Base-by-base conservation (phyloP, 2,329 filamentous ascomycete genomes). In the Septoria petroselini region DNA sequence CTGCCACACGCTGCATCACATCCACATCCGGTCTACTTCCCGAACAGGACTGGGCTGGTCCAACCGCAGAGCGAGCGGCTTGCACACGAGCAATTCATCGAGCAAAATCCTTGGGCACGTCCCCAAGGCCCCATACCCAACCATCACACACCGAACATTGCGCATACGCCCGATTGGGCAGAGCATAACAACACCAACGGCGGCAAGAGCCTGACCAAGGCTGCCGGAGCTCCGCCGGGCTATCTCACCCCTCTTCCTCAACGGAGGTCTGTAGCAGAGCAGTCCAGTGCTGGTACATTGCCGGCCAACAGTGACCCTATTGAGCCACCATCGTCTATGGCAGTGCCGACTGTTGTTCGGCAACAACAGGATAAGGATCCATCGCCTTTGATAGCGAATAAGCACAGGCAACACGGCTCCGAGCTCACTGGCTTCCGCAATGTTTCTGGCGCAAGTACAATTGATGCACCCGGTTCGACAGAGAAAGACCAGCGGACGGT, bases 81-180 rank as follows among this genome's bases (percentile, higher is more conserved):
- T 7, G 67, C 67, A 9, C 65, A 69, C 61, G 88, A 94, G 68
- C 86, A 91, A 57, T 95, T 93, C 60, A 78, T 95, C 48, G 88
- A 94, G 63, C 85, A 91, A 59, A 95, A 88, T 4, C 86, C 90
- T 1, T 96, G 91, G 91, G 89, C 90, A 29, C 95, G 95, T 65
- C 88, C 90, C 14, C 88, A 91, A 59, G 85, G 89, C 65, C 83
- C 85, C 5, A 79, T 82, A 7, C 84, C 88, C n/a, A 47, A 58
- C 19, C 57, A 61, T 43, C 59, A 55, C 21, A 63, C 61, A 8
- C 61, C 60, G 9, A 58, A 61, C 37, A 55, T 67, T 25, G 60
- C 63, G 7, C 65, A 67, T 44, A 67, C 65, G 2, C 61, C 64
- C 3, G 62, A 67, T 38, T 67, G 65, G 65, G 61, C 65, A 30